These are phyloP conservation scores for Fusarium hostae DNA, from an alignment of 2,329 filamentous ascomycete genomes.

Conservation along the genomic window DNA sequence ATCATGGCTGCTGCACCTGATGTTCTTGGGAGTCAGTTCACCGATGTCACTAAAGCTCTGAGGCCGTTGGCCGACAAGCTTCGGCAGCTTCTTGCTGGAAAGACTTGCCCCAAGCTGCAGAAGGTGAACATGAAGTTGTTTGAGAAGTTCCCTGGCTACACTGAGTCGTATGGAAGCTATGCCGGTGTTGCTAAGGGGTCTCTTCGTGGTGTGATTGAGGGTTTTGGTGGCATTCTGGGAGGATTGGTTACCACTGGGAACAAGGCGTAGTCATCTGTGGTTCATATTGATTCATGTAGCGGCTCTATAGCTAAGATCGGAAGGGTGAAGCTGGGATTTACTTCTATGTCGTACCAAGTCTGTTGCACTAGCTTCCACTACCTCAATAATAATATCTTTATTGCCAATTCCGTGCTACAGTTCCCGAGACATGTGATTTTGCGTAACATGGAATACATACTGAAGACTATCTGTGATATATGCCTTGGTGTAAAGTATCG, in stretches of 20 bases:
- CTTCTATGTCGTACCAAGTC: not conserved
- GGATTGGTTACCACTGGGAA: slow-evolving; percentile 2
- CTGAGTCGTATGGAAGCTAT: slow-evolving; percentile 22
- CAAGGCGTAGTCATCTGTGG: not conserved
- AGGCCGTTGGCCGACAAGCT: not conserved
- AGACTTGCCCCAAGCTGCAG: not conserved
- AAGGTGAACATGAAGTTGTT: slow-evolving; percentile 15
- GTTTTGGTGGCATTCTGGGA: not conserved
- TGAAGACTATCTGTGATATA: not conserved
- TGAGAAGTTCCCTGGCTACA: slow-evolving; percentile 10
- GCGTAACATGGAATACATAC: not conserved
- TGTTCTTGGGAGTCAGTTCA: slow-evolving; percentile 7
- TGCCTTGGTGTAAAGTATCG: not conserved
- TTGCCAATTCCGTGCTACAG: not conserved
- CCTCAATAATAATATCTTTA: not conserved
- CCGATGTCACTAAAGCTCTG: slow-evolving; percentile 1
- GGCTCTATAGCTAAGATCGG: accelerated
- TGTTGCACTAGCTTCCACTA: too few species aligned
- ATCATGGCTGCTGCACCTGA: slow-evolving; percentile 34
- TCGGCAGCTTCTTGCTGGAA: not conserved
- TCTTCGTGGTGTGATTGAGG: slow-evolving; percentile 1
- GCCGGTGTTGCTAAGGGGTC: slow-evolving; percentile 9
- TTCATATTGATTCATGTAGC: accelerated
- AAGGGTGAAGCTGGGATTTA: not conserved
- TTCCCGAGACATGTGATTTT: not conserved